Evolutionary conservation across 2,329 filamentous ascomycete species (phyloP), one percentile per base, ranked within the genome.

Genomic region (Talaromyces sp.): DNA sequence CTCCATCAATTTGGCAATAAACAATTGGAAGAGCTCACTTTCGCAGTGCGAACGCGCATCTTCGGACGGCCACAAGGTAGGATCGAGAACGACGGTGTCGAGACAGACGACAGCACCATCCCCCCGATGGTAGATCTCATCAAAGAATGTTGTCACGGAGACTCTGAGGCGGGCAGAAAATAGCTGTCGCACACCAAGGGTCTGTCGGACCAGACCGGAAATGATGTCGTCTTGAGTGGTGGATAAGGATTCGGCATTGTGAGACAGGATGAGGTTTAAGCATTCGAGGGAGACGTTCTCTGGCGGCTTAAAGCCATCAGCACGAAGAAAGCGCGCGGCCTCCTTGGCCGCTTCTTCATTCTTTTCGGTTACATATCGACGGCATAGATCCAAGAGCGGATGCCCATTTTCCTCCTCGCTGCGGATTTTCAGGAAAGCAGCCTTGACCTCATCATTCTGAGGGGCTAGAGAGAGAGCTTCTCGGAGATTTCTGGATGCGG

Each of bases 1-100:
- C 72, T 95, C 91, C 87, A 97, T 95, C 67, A 97, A 80, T 69
- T 90, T 89, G 26, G 92, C 92, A 65, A 97, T 85, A 66, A 93
- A 87, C 60, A 96, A 84, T 69, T 77, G 77, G 61, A 81, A 80
- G 5, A 81, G 72, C 63, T 80, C 79, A 59, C 73, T 73, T 64
- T 80, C 77, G 64, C 77, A 79, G 57, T 77, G 74, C 17, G 72
- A 67, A 50, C 77, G 73, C n/a, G 64, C 70, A 31, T 74, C 69
- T 63, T 80, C 76, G 3, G 72, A 74, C 19, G 72, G 71, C 79
- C 79, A 81, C 5, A 79, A 71, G 6, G 70, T 70, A n/a, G 71
- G 70, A 61, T 80, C 77, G 56, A 80, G 65, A 5, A 80, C 76
- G 24, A 80, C 74, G 2, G 74, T 76, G 60, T 79, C 75, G 58